Evolutionary conservation across 441 rosid species (phyloP).

Genomic region (Arabidopsis lyrata): DNA sequence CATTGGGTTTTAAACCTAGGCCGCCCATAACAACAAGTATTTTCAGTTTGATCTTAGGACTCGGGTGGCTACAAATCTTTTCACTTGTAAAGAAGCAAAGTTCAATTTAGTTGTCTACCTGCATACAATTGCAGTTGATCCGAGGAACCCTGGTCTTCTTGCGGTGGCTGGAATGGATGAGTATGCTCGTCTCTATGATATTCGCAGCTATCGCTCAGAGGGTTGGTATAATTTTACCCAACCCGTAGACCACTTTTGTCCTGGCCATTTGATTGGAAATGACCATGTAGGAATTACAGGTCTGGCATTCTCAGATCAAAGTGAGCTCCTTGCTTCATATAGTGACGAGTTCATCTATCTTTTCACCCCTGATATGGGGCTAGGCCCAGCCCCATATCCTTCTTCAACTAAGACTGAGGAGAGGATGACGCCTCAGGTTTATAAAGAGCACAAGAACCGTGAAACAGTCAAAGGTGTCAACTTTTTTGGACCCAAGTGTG

Average conservation of each 20-base stretch:
- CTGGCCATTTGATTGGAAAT: conserved; percentile 69
- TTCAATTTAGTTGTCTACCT: conserved; percentile 52
- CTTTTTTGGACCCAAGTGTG: conserved; percentile 85
- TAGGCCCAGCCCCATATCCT: conserved; percentile 55
- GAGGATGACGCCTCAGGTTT: conserved; percentile 63
- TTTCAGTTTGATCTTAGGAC: conserved; percentile 92
- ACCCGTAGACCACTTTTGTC: conserved; percentile 73
- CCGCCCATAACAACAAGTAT: neutral
- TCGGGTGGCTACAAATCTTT: conserved; percentile 69
- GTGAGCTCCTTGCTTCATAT: conserved; percentile 88
- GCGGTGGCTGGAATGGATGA: conserved; percentile 86
- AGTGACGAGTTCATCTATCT: conserved; percentile 77
- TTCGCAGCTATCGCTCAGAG: conserved; percentile 75
- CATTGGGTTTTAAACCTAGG: neutral
- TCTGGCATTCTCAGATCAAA: conserved; percentile 81
- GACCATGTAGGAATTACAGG: conserved; percentile 74
- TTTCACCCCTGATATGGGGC: conserved; percentile 73
- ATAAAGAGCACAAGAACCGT: conserved; percentile 71
- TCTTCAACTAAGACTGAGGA: conserved; percentile 43
- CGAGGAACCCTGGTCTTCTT: conserved; percentile 79
- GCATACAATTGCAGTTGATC: conserved; percentile 85
- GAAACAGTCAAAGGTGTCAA: conserved; percentile 85
- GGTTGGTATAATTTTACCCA: conserved; percentile 64
- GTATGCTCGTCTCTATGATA: conserved; percentile 78
- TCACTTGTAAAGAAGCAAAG: conserved; percentile 61